Evolutionary conservation across 495 filamentous ascomycete species (phyloP), one percentile per base, ranked within the genome.

Genomic region (Penicillium samsonianum): DNA sequence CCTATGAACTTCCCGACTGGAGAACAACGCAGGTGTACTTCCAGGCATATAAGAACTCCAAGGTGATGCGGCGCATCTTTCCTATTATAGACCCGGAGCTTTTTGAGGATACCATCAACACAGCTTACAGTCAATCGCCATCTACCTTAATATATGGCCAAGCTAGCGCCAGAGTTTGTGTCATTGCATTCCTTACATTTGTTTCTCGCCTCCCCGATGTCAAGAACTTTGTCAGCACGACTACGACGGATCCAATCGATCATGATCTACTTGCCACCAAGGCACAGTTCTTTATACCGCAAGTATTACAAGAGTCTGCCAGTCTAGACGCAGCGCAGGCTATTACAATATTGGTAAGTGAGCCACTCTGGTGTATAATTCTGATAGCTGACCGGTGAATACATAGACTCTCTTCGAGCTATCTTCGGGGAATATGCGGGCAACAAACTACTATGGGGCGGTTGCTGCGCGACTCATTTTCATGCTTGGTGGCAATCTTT

Each of bases 141-240:
- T 55, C 38, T 12, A 50, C 47, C 9, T 63, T 55, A 14, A 42
- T 10, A 8, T 53, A 59, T n/a, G 65, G 60, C 1, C 67, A 65
- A 17, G 63, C 64, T 2, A 67, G 65, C 30, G 62, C 67, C 16
- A 70, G 68, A 46, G 77, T 76, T 0, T 80, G 74, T 46, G 66
- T 82, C 9, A 71, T 80, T 62, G 68, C 77, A 6, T 82, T 82
- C 53, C 42, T 78, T 7, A 70, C 73, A 0, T 71, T 80, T 57
- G 55, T 69, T 11, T 59, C 66, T 3, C 59, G 72, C 12, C 57
- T 77, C 8, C 67, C 71, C 17, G 46, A 56, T 0, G 55, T 69
- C 31, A 65, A 63, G 33, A 42, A 31, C 0, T 2, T 44, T 17
- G 4, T 56, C 17, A 28, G n/a, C 5, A 23, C 37, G 4, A 19